Evolutionary conservation across 169 alveolate genomes (phyloP).

Genomic region (Plasmodium malariae): DNA sequence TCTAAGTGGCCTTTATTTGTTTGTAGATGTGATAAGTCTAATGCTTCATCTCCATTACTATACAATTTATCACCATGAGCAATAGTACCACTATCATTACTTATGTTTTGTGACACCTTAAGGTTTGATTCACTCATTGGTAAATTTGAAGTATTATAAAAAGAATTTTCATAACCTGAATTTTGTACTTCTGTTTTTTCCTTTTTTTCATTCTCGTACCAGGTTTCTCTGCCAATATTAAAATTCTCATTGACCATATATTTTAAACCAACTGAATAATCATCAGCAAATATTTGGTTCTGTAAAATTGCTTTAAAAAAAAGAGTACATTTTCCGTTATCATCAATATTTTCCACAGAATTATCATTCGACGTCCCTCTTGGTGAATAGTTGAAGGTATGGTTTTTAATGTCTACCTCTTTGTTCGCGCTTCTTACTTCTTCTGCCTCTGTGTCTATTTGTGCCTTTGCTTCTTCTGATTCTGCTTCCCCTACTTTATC

Average conservation of each 20-base stretch:
- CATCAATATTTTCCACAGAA: not conserved
- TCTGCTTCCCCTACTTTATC: slow-evolving; percentile 1
- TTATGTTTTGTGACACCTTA: not conserved
- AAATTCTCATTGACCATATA: not conserved
- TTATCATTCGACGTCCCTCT: not conserved
- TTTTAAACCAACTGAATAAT: slow-evolving; percentile 1
- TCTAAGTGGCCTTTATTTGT: not conserved
- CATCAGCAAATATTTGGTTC: slow-evolving; percentile 14
- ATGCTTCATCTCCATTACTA: not conserved
- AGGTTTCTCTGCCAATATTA: not conserved
- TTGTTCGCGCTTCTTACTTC: not conserved
- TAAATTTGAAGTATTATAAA: not conserved
- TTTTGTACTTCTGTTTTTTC: slow-evolving; percentile 7
- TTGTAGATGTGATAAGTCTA: not conserved
- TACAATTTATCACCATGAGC: not conserved
- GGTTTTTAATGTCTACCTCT: slow-evolving; percentile 25
- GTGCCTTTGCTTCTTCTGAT: no score
- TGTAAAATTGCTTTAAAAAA: slow-evolving; percentile 35
- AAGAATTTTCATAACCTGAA: slow-evolving; percentile 2
- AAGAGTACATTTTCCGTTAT: slow-evolving; percentile 8
- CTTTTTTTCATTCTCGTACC: slow-evolving; percentile 1
- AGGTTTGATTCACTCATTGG: not conserved
- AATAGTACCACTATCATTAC: not conserved
- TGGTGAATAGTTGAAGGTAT: not conserved
- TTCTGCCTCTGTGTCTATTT: no score